These are phyloP conservation scores for Hygrocybe coccinea DNA, from an alignment of 768 basidiomycete species.

Conservation along the genomic window DNA sequence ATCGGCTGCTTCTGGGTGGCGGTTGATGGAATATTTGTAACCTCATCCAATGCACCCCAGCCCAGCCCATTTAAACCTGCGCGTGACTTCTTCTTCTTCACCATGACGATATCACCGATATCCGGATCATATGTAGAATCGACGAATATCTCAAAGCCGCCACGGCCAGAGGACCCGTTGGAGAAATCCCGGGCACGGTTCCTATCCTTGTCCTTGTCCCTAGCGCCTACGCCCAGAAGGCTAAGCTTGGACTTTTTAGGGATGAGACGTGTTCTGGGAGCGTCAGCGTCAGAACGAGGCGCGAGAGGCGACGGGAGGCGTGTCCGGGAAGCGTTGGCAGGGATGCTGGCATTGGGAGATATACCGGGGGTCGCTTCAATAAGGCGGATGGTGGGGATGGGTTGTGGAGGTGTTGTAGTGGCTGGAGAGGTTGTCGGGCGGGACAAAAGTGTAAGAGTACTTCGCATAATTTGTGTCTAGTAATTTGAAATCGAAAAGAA, in stretches of 20 bases:
- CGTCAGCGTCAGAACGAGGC: slow-evolving; percentile 10
- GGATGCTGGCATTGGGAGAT: slow-evolving; percentile 29
- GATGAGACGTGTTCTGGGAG: slow-evolving; percentile 46
- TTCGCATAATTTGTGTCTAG: slow-evolving; percentile 10
- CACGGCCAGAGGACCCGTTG: slow-evolving; percentile 26
- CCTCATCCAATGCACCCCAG: slow-evolving; percentile 51
- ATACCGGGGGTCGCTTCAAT: slow-evolving; percentile 60
- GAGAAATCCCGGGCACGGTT: slow-evolving; percentile 43
- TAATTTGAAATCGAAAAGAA: slow-evolving; percentile 7
- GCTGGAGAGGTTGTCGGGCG: slow-evolving; percentile 11
- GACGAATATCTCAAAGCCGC: slow-evolving; percentile 67
- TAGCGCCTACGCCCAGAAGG: slow-evolving; percentile 32
- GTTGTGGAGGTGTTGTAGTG: slow-evolving; percentile 24
- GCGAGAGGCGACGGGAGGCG: slow-evolving; percentile 31
- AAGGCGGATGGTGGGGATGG: slow-evolving; percentile 62
- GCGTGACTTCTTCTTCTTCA: slow-evolving; percentile 73
- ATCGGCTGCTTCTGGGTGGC: slow-evolving; percentile 8
- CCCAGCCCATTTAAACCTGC: slow-evolving; percentile 53
- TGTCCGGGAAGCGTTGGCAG: slow-evolving; percentile 34
- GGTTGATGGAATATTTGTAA: slow-evolving; percentile 49
- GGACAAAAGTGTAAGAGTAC: slow-evolving; percentile 13
- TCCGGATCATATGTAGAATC: slow-evolving; percentile 63
- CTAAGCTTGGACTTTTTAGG: slow-evolving; percentile 69
- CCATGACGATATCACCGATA: slow-evolving; percentile 62
- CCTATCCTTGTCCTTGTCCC: slow-evolving; percentile 30